Percentiles rank a stretch among this genome's conserved stretches.
These are phyloP conservation scores for Tilletia horrida DNA, from an alignment of 1,284 basidiomycete species.

Conservation along the genomic window DNA sequence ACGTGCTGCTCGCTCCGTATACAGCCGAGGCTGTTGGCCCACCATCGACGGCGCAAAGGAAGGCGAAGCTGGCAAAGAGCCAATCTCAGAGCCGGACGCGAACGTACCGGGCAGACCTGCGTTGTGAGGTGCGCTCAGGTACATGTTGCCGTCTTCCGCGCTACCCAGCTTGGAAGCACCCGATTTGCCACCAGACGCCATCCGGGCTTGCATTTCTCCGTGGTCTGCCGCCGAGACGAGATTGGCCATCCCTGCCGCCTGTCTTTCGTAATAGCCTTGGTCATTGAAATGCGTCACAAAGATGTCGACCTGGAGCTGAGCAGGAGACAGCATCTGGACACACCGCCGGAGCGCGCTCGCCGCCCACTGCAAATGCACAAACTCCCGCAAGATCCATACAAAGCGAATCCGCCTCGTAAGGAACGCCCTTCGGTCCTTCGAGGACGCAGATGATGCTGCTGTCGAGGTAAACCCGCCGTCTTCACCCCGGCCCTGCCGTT, in stretches of 20 bases:
- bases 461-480: background rate
- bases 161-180: background rate
- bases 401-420: constrained; percentile 68
- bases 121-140: too few relatives aligned
- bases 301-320: constrained; percentile 71
- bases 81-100: background rate
- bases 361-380: constrained; percentile 77
- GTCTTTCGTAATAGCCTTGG: background rate
- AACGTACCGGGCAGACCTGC: background rate
- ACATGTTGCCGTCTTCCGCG: background rate
- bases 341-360: constrained; percentile 69
- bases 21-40: background rate
- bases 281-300: constrained; percentile 62
- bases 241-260: background rate
- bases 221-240: constrained; percentile 7
- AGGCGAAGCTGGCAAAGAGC: background rate
- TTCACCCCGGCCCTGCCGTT: background rate
- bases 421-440: constrained; percentile 44
- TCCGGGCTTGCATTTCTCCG: background rate
- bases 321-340: constrained; percentile 63
- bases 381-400: constrained; percentile 79
- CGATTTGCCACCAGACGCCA: background rate
- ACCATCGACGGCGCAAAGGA: background rate
- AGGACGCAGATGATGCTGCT: background rate
- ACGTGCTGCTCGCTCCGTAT: constrained; percentile 27